These are phyloP conservation scores for Elsinoe batatas DNA, from an alignment of 2,329 filamentous ascomycete species.

Conservation along the genomic window DNA sequence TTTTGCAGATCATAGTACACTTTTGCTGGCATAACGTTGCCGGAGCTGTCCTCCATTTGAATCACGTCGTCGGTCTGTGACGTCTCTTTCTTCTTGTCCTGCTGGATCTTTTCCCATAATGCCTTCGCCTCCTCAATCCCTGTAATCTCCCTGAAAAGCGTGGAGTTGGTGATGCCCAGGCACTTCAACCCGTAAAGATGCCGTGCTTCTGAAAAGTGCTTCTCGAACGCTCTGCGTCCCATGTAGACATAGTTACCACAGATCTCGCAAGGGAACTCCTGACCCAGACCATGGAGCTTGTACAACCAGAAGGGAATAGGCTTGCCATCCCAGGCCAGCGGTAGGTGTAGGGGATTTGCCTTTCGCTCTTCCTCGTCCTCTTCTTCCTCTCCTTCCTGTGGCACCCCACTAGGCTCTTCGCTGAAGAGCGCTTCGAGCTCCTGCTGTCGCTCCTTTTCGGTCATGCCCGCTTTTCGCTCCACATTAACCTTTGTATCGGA, in stretches of 20 bases:
- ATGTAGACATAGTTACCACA: conserved; percentile 99
- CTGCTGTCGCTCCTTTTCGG: conserved; percentile 85
- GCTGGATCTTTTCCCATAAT: conserved; percentile 88
- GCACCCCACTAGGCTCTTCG: conserved; percentile 38
- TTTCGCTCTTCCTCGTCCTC: conserved; percentile 66
- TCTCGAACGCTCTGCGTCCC: conserved; percentile 90
- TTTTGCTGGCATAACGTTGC: conserved; percentile 98
- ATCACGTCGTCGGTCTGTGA: conserved; percentile 74
- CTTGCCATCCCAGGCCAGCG: conserved; percentile 95
- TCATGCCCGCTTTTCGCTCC: conserved; percentile 95
- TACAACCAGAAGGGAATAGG: conserved; percentile 99
- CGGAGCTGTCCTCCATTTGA: conserved; percentile 96
- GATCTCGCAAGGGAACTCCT: conserved; percentile 91
- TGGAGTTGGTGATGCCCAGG: conserved; percentile 83
- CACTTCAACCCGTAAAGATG: conserved; percentile 93
- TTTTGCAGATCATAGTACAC: conserved; percentile 93
- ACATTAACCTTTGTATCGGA: conserved; percentile 88
- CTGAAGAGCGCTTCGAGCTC: conserved; percentile 81
- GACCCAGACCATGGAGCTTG: conserved; percentile 87
- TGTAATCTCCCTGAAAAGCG: conserved; percentile 87
- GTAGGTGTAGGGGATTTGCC: conserved; percentile 93
- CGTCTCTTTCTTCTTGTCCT: conserved; percentile 69
- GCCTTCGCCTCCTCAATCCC: conserved; percentile 79
- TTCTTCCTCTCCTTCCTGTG: conserved; percentile 42
- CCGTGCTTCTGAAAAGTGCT: conserved; percentile 91